These are phyloP conservation scores for Penicillium brasilianum DNA, from an alignment of 2,329 filamentous ascomycete species.

Conservation along the genomic window DNA sequence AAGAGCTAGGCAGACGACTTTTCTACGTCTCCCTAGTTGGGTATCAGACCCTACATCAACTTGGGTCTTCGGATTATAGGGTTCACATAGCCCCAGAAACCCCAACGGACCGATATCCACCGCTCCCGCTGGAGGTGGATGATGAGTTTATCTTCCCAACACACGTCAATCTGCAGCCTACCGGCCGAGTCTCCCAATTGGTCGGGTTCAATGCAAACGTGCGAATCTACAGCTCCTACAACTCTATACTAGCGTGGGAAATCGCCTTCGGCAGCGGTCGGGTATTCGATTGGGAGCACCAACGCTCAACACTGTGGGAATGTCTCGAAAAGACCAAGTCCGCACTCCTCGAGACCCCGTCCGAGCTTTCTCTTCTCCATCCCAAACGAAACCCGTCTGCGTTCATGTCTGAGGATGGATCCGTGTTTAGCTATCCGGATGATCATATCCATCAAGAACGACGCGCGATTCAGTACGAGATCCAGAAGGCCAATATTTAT, in stretches of 20 bases:
- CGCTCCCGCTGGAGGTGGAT: conserved; percentile 79
- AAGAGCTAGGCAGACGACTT: conserved; percentile 61
- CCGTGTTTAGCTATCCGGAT: conserved; percentile 35
- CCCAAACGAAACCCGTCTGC: conserved; percentile 17
- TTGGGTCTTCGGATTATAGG: conserved; percentile 73
- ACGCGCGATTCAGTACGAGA: conserved; percentile 73
- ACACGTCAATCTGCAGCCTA: conserved; percentile 72
- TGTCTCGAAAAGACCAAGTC: conserved; percentile 73
- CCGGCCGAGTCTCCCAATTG: conserved; percentile 70
- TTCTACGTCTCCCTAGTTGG: conserved; percentile 85
- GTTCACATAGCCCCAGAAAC: conserved; percentile 78
- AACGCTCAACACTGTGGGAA: conserved; percentile 73
- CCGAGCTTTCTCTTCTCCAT: conserved; percentile 66
- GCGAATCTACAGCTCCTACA: conserved; percentile 80
- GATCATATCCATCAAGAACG: conserved; percentile 34
- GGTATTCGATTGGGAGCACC: conserved; percentile 76
- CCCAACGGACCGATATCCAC: conserved; percentile 75
- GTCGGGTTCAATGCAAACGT: conserved; percentile 82
- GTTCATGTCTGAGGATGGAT: conserved; percentile 25
- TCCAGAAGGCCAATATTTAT: conserved; percentile 91
- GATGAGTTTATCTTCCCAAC: conserved; percentile 78
- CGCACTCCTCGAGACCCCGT: conserved; percentile 69
- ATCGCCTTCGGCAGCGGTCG: conserved; percentile 79
- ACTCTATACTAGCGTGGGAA: conserved; percentile 76
- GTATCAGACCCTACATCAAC: conserved; percentile 76